Base-by-base conservation (phyloP, 768 basidiomycete species). In the Leccinellum albellum region DNA sequence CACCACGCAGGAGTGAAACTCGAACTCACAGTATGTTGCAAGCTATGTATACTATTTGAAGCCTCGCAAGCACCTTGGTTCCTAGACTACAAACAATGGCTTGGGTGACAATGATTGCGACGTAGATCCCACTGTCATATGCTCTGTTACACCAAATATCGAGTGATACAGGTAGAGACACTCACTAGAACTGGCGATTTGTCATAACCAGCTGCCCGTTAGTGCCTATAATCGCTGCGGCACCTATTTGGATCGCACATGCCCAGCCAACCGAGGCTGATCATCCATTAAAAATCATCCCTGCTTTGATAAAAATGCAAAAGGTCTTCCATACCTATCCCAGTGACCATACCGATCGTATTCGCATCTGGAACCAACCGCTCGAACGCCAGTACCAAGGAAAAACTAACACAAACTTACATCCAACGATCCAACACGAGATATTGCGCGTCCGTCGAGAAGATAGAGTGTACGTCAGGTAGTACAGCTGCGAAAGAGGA, bases 341-440 rank as follows among this genome's bases (percentile, higher is more conserved):
- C 61, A 1, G 77, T 69, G 31, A 83, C 76, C 1, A 75, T 75
- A 1, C 81, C 82, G 51, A 77, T 76, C 29, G 82, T 83, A 57
- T 82, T 84, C 40, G 78, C 66, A 40, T 79, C 77, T 78, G 40
- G 13, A 31, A n/a, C 15, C 33, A 40, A 13, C 40, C 54, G 29
- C 15, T 35, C 33, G 37, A 40, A n/a, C n/a, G 29, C 29, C 24
- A 37, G 20, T 28, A 24, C 9, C 20, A 14, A 7, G 12, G 46
- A 2, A 21, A 24, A 46, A 1, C 23, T 4, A 10, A 35, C 15
- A 35, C 15, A 1, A 8, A 71, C 80, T 21, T 59, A 86, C 84
- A 86, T 42, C 85, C 86, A 9, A 86, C 85, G 40, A 86, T 76
- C 85, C 85, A 87, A 20, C 82, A 79, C n/a, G 86, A 75, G 6